Evolutionary conservation across 345 rosid genomes (phyloP).

Genomic region (Gossypium anomalum): DNA sequence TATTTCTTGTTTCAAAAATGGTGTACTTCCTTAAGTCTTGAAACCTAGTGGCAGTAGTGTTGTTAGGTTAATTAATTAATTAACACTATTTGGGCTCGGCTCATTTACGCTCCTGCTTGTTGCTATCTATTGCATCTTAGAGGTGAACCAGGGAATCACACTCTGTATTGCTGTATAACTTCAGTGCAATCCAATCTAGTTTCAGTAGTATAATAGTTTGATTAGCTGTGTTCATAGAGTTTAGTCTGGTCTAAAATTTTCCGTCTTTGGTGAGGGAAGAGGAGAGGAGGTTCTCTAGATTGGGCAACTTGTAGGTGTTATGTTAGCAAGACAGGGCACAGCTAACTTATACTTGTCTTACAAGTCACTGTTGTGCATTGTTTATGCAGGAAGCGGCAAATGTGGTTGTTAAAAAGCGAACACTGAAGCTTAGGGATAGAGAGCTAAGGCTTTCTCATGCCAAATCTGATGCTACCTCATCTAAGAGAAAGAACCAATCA

Average conservation of each 20-base stretch:
- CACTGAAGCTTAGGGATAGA: conserved; percentile 69
- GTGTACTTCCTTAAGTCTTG: not conserved
- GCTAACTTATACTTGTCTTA: not conserved
- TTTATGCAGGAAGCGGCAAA: conserved; percentile 70
- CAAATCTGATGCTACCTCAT: conserved; percentile 50
- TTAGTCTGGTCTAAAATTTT: not conserved
- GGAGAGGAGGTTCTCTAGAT: not conserved
- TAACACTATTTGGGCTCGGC: too few relatives aligned
- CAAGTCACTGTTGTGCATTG: conserved; percentile 1
- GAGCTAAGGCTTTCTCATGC: conserved; percentile 66
- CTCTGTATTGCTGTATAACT: not conserved
- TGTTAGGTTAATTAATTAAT: not conserved
- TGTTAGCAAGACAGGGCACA: too few relatives aligned
- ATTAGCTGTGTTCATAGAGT: not conserved
- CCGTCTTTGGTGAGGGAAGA: not conserved
- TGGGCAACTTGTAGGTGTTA: not conserved
- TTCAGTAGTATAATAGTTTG: not conserved
- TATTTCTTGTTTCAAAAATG: not conserved
- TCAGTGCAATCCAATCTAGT: not conserved
- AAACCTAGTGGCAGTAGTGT: not conserved
- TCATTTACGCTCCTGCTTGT: not conserved
- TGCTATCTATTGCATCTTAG: not conserved
- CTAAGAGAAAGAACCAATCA: conserved; percentile 55
- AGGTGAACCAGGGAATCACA: not conserved
- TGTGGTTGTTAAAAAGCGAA: conserved; percentile 51